Base-by-base conservation (phyloP, 352 stramenopile species). In the Elongisporangium anandrum region DNA sequence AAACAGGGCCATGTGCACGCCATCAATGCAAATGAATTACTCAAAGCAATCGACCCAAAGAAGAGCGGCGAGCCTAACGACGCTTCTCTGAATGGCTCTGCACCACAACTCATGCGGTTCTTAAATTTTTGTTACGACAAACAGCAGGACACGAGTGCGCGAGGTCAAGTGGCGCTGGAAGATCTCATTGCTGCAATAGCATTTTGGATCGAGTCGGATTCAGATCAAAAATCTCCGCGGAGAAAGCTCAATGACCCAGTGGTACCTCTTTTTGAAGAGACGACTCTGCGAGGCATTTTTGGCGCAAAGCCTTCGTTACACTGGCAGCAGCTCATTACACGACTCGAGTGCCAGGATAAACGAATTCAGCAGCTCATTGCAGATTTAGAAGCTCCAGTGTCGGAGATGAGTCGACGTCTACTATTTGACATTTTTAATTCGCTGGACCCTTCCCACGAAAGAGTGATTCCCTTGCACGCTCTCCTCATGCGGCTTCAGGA, bases 1-100 rank as follows among this genome's bases (percentile, higher is more conserved):
- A 90, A 92, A 50, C 81, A 92, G 47, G 77, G 72, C 0, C 68
- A 88, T 39, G 41, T 72, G 6, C 81, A 92, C 39, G 58, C 71
- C 5, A 65, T 64, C 7, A 59, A 60, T 15, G 72, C 72, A 4
- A 69, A 68, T 13, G 72, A 68, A 29, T 34, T 88, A 4, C 64
- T 91, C 20, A 66, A 68, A 45, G 57, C 69, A 8, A 49, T 80
- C n/a, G 64, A 73, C 10, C 34, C 12, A 2, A 45, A 45, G 34
- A 45, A 45, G 17, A 45, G 2, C 4, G 6, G 34, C 1, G 34
- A 45, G 34, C 12, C 34, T 3, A 3, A 45, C 34, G 34, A 45
- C 34, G 34, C 34, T 45, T 45, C 34, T 15, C 34, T 45, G 1
- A 17, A 45, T 17, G 34, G 34, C 34, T 45, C 10, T 17, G 34